These are phyloP conservation scores for Phanerochaete sordida DNA, from an alignment of 768 basidiomycete species.

Conservation along the genomic window DNA sequence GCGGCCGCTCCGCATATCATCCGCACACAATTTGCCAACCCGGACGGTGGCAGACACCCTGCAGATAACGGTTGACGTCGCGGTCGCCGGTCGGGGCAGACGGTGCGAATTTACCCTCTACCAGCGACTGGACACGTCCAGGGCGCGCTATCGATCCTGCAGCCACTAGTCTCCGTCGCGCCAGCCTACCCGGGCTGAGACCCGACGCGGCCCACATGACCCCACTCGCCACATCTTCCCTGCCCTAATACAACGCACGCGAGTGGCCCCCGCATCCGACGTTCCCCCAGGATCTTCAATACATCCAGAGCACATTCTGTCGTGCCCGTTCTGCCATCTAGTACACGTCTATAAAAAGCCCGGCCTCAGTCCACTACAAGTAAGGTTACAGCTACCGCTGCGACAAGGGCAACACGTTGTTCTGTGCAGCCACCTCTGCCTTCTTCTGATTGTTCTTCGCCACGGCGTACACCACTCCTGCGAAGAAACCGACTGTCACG, in stretches of 20 bases:
- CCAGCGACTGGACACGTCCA: neutral
- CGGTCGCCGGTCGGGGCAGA: neutral
- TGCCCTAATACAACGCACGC: neutral
- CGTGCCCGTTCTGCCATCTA: neutral
- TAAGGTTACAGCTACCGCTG: slow-evolving; percentile 38
- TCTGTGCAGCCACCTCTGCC: slow-evolving; percentile 52
- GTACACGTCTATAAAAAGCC: neutral
- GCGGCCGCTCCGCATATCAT: slow-evolving; percentile 5
- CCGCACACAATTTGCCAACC: neutral
- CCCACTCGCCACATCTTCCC: neutral
- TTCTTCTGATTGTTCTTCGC: slow-evolving; percentile 94
- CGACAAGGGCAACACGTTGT: slow-evolving; percentile 57
- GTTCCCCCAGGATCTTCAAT: neutral
- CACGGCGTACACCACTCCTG: slow-evolving; percentile 87
- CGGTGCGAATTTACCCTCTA: slow-evolving; percentile 5
- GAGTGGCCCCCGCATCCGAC: neutral
- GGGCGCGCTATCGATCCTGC: neutral
- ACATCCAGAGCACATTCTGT: neutral
- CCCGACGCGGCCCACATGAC: neutral
- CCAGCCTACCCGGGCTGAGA: neutral
- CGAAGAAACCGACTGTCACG: slow-evolving; percentile 84
- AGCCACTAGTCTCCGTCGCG: neutral
- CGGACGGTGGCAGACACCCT: neutral
- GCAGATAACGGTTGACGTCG: neutral
- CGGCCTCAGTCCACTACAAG: neutral